A percentile compares a stretch with the other conserved stretches of the same genome.
Evolutionary conservation across 2,329 filamentous ascomycete species (phyloP).

Genomic region (Beauveria pseudobassiana): DNA sequence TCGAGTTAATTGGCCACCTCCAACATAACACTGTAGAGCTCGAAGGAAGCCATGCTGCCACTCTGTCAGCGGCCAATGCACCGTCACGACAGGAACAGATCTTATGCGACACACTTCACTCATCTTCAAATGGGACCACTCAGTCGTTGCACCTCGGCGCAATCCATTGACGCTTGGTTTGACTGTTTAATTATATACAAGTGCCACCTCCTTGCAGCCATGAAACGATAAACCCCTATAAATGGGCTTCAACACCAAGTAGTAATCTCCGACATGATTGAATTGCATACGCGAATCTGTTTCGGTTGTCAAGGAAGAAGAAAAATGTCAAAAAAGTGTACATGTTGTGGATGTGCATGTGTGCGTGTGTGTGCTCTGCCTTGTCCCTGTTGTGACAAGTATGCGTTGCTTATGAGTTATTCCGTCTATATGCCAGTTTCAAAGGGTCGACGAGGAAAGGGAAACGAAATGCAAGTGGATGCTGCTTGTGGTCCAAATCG

Average conservation of each 20-base stretch:
- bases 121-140: background rate
- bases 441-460: background rate
- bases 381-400: slow-evolving; percentile 9
- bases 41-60: too few species aligned
- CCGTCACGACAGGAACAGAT: too few species aligned
- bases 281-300: background rate
- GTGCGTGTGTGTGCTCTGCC: background rate
- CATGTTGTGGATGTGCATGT: slow-evolving; percentile 1
- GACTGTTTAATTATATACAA: slow-evolving; percentile 8
- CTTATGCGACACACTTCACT: background rate
- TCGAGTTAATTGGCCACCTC: too few species aligned
- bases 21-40: too few species aligned
- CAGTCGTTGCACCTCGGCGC: background rate
- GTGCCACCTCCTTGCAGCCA: background rate
- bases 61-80: too few species aligned
- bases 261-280: background rate
- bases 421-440: slow-evolving; percentile 12
- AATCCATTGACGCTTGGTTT: slow-evolving; percentile 5
- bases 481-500: slow-evolving; percentile 4
- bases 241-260: background rate
- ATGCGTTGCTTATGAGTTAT: slow-evolving; percentile 4
- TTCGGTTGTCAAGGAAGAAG: background rate
- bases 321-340: slow-evolving; percentile 7
- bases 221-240: background rate
- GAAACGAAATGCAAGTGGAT: slow-evolving; percentile 4